Conservation (phyloP, 257 asterid species). For the Capsicum pubescens region DNA sequence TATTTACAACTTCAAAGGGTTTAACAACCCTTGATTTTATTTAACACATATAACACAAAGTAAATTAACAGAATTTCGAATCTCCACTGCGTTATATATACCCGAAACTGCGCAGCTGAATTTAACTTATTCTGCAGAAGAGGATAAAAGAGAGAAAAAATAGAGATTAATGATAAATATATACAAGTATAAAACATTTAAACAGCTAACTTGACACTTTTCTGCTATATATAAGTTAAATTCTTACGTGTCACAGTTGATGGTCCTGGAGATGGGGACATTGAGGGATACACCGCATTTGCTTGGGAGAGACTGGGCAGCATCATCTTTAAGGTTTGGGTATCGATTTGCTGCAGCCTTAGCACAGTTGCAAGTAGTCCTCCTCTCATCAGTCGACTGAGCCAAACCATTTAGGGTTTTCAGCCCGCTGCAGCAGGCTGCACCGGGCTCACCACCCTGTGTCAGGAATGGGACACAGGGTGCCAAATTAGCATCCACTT, state of each 20-base stretch:
- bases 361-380: constrained; percentile 44
- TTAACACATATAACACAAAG: neutral
- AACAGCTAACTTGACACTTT: neutral
- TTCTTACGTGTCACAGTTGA: constrained; percentile 47
- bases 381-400: constrained; percentile 36
- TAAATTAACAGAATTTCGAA: neutral
- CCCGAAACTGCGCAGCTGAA: neutral
- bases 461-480: constrained; percentile 48
- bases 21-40: constrained; percentile 2
- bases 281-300: constrained; percentile 47
- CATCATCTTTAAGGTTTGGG: constrained; percentile 44
- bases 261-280: constrained; percentile 47
- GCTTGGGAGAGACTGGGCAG: constrained; percentile 44
- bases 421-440: constrained; percentile 44
- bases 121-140: neutral
- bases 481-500: constrained; percentile 43
- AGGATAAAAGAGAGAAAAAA: neutral
- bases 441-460: constrained; percentile 36
- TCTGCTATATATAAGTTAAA: neutral
- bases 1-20: neutral
- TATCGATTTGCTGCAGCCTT: constrained; percentile 44
- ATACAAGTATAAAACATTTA: too few relatives aligned
- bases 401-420: constrained; percentile 33
- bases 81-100: too few relatives aligned
- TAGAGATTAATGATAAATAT: neutral